These are phyloP conservation scores for Mycocentrospora acerina DNA, from an alignment of 2,329 filamentous ascomycete genomes.

Conservation along the genomic window DNA sequence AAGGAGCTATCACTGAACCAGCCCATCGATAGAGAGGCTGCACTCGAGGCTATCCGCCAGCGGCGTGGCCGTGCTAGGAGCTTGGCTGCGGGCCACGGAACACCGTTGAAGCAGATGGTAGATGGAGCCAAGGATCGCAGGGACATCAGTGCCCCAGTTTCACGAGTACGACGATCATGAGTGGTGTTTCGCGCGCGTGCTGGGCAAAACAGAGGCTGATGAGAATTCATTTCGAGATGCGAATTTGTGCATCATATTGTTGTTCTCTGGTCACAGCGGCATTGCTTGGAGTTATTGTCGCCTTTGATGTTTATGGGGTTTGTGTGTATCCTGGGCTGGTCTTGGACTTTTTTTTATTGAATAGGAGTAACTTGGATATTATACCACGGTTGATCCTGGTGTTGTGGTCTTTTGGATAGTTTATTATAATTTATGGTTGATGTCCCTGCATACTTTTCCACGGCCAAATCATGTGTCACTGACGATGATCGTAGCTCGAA, in stretches of 20 bases:
- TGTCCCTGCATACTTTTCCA: too few relatives aligned
- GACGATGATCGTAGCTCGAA: too few relatives aligned
- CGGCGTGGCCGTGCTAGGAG: constrained; percentile 70
- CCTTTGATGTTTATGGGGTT: constrained; percentile 12
- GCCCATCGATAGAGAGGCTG: constrained; percentile 64
- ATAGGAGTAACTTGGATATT: background rate
- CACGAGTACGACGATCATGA: constrained; percentile 27
- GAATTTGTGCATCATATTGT: constrained; percentile 4
- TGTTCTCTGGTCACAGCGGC: constrained; percentile 17
- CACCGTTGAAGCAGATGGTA: constrained; percentile 62
- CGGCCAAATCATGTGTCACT: too few relatives aligned
- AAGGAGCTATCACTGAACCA: constrained; percentile 38
- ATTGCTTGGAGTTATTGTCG: constrained; percentile 36
- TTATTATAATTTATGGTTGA: background rate
- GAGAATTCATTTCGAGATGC: background rate
- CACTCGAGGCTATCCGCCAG: constrained; percentile 73
- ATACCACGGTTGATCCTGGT: too few relatives aligned
- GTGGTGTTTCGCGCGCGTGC: constrained; percentile 3
- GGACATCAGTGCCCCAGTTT: constrained; percentile 50
- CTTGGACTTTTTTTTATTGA: background rate
- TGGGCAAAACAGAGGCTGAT: too few relatives aligned
- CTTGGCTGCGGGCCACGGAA: constrained; percentile 63
- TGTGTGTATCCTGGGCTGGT: background rate
- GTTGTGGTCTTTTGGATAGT: background rate
- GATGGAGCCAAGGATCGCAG: constrained; percentile 50